These are phyloP conservation scores for Picea sitchensis DNA, from an alignment of 75 land plant species.

Conservation along the genomic window DNA sequence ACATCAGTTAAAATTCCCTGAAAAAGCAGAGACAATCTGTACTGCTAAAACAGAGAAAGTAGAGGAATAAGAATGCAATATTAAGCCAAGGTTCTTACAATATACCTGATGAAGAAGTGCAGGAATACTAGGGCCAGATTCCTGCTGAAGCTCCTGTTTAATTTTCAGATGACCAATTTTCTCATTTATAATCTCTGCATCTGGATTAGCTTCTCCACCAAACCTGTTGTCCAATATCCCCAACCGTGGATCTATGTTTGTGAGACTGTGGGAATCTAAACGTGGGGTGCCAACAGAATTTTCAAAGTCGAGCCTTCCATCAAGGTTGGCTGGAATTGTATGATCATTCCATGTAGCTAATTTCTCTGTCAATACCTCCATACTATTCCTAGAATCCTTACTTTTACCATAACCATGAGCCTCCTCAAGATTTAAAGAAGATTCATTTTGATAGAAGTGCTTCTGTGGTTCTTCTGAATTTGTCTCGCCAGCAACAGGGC, in stretches of 20 bases:
- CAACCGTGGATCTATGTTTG: conserved; percentile 17
- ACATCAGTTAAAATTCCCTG: background rate
- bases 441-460: conserved; percentile 32
- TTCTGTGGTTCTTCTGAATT: conserved; percentile 45
- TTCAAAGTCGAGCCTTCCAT: conserved; percentile 27
- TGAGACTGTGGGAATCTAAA: conserved; percentile 33
- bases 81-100: background rate
- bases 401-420: conserved; percentile 18
- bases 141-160: conserved; percentile 17
- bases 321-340: conserved; percentile 30
- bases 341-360: conserved; percentile 35
- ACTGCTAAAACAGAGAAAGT: background rate
- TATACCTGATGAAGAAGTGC: conserved; percentile 66
- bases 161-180: conserved; percentile 14
- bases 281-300: conserved; percentile 32
- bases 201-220: conserved; percentile 24
- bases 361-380: conserved; percentile 20
- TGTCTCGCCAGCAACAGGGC: conserved; percentile 21
- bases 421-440: conserved; percentile 32
- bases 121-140: conserved; percentile 62
- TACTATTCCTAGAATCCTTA: conserved; percentile 23
- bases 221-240: conserved; percentile 10
- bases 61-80: background rate
- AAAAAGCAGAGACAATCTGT: background rate
- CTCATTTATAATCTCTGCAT: conserved; percentile 20